phyloP scores from a whole-genome alignment of 83 land plant species.

The Picea engelmannii region DNA sequence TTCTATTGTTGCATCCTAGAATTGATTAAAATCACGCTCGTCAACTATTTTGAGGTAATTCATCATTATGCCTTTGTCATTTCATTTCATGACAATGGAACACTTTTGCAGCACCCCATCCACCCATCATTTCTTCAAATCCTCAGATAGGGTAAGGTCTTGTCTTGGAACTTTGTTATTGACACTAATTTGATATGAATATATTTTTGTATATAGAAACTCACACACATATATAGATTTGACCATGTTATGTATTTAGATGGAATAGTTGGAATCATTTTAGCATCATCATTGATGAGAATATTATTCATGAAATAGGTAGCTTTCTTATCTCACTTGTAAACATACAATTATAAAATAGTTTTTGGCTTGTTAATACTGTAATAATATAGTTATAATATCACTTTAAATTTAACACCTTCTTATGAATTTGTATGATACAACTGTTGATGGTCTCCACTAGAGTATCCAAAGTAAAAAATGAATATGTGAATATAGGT shows the following conservation, averaged over 20 bases:
- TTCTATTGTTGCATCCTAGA: too few species aligned
- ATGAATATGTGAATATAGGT: slow-evolving; percentile 14
- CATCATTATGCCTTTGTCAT: too few species aligned
- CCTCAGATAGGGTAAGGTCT: slow-evolving; percentile 12
- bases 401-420: neutral
- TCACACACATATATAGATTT: neutral
- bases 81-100: too few species aligned
- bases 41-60: too few species aligned
- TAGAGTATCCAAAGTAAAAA: neutral
- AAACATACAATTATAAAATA: too few species aligned
- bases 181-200: neutral
- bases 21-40: too few species aligned
- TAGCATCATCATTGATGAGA: slow-evolving; percentile 14
- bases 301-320: slow-evolving; percentile 10
- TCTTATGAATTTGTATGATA: neutral
- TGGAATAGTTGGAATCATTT: slow-evolving; percentile 34
- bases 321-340: neutral
- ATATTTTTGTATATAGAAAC: too few species aligned
- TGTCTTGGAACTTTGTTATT: neutral
- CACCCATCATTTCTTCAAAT: too few species aligned
- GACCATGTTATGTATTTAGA: neutral
- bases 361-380: neutral
- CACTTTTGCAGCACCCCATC: too few species aligned
- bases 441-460: slow-evolving; percentile 15
- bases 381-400: too few species aligned